Percentiles rank a stretch among this genome's conserved stretches.
These are phyloP conservation scores for Phytophthora kernoviae DNA, from an alignment of 352 stramenopile species.

Conservation along the genomic window DNA sequence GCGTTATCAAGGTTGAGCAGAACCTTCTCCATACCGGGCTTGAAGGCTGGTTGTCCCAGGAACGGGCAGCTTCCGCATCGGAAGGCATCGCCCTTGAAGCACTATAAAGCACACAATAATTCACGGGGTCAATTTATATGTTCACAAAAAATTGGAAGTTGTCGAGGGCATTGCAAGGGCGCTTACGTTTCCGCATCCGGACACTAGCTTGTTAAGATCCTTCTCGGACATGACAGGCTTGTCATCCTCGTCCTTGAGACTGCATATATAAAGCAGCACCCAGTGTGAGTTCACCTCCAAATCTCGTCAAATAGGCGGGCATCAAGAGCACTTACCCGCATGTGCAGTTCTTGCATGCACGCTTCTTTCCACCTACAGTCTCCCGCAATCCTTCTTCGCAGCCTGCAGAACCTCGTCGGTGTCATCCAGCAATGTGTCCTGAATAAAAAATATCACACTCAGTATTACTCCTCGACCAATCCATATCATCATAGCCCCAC, in stretches of 20 bases:
- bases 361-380: slow-evolving; percentile 89
- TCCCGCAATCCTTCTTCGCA: slow-evolving; percentile 75
- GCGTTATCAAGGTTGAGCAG: slow-evolving; percentile 79
- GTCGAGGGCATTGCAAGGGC: neutral
- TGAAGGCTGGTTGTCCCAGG: slow-evolving; percentile 96
- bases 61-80: slow-evolving; percentile 96
- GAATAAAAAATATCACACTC: neutral
- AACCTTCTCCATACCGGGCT: slow-evolving; percentile 90
- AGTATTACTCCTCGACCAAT: neutral
- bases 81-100: slow-evolving; percentile 97
- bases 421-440: slow-evolving; percentile 82
- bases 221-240: slow-evolving; percentile 76
- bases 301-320: neutral
- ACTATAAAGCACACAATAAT: slow-evolving; percentile 57
- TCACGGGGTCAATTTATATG: neutral
- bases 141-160: slow-evolving; percentile 1
- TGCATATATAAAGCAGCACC: slow-evolving; percentile 15
- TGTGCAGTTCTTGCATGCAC: slow-evolving; percentile 97
- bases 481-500: neutral
- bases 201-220: slow-evolving; percentile 79
- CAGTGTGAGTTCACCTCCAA: neutral
- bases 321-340: slow-evolving; percentile 83
- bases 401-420: slow-evolving; percentile 81
- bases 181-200: slow-evolving; percentile 85
- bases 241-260: slow-evolving; percentile 73